Conservation (phyloP, 192 early-diverging fungal genomes). For the Backusella mclennaniae region DNA sequence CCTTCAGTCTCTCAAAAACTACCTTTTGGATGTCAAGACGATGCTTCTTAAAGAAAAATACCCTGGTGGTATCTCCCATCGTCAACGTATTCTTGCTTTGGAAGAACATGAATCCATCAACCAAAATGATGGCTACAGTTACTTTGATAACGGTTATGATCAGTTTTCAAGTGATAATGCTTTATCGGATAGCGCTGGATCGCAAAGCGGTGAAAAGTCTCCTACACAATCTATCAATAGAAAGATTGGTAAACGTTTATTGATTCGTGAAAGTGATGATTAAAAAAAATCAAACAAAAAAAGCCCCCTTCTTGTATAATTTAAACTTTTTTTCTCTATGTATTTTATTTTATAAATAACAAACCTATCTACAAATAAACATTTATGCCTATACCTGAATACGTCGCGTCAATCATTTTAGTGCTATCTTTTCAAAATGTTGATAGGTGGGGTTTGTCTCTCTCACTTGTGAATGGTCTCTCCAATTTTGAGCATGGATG, state of each 20-base stretch:
- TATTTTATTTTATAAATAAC: background rate
- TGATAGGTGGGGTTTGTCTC: background rate
- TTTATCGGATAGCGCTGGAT: background rate
- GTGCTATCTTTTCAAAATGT: background rate
- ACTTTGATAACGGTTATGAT: slow-evolving; percentile 43
- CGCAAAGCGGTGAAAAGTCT: slow-evolving; percentile 16
- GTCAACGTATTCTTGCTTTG: slow-evolving; percentile 30
- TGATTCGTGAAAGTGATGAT: slow-evolving; percentile 20
- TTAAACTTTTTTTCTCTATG: background rate
- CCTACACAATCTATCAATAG: background rate
- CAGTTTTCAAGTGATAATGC: slow-evolving; percentile 2
- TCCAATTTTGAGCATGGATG: too few relatives aligned
- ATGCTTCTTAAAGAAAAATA: slow-evolving; percentile 39
- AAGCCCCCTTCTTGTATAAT: background rate
- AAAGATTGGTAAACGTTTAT: slow-evolving; percentile 29
- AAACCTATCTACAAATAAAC: background rate
- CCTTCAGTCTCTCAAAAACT: slow-evolving; percentile 39
- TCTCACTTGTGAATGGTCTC: too few relatives aligned
- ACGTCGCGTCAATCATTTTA: background rate
- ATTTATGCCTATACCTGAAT: background rate
- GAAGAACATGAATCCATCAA: slow-evolving; percentile 23
- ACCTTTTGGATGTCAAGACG: slow-evolving; percentile 36
- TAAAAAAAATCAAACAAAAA: background rate
- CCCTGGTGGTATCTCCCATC: slow-evolving; percentile 26
- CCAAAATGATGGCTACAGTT: slow-evolving; percentile 39